These are phyloP conservation scores for Babesia sp. DNA, from an alignment of 169 alveolate genomes.

Conservation along the genomic window DNA sequence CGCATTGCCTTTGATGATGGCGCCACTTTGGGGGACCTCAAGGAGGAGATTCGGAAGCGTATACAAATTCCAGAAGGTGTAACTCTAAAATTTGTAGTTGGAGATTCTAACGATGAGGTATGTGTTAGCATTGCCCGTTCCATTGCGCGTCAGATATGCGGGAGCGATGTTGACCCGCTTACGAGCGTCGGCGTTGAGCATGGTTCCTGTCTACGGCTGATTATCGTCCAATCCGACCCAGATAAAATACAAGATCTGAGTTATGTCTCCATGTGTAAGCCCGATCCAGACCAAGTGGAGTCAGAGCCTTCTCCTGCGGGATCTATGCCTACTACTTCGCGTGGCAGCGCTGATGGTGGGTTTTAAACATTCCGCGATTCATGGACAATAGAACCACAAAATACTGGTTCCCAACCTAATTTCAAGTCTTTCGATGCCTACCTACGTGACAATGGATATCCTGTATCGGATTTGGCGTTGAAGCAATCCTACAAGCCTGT, in stretches of 20 bases:
- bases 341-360: not conserved
- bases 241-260: not conserved
- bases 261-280: not conserved
- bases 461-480: slow-evolving; percentile 78
- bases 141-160: not conserved
- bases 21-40: slow-evolving; percentile 53
- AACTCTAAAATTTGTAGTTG: slow-evolving; percentile 6
- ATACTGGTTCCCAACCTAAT: slow-evolving; percentile 37
- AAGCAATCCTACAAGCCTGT: slow-evolving; percentile 67
- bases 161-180: slow-evolving; percentile 3
- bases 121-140: not conserved
- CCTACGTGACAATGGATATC: slow-evolving; percentile 74
- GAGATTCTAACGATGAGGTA: slow-evolving; percentile 25
- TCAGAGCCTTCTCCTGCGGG: not conserved
- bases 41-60: slow-evolving; percentile 38
- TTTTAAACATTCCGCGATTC: not conserved
- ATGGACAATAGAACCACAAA: not conserved
- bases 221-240: not conserved
- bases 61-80: slow-evolving; percentile 33
- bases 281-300: not conserved
- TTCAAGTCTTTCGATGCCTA: slow-evolving; percentile 84
- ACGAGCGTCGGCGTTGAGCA: slow-evolving; percentile 18
- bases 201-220: slow-evolving; percentile 5
- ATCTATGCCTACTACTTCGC: not conserved
- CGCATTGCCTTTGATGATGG: slow-evolving; percentile 19